Evolutionary conservation across 257 asterid genomes (phyloP).

Genomic region (Thymus quinquecostatus): DNA sequence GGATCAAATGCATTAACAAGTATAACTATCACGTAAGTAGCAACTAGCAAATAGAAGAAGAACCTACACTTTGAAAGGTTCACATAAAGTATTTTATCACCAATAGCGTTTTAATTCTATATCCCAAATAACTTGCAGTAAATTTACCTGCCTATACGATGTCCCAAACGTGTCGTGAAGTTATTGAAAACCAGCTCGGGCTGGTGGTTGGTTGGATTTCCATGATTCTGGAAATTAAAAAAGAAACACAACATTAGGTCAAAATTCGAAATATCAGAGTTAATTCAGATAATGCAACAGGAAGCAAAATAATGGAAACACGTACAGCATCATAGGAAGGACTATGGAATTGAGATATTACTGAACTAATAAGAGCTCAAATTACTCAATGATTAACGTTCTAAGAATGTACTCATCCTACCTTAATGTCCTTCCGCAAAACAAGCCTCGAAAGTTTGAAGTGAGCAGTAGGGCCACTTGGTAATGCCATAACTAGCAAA

Average conservation of each 20-base stretch:
- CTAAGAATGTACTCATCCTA: conserved; percentile 26
- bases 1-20: neutral
- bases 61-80: neutral
- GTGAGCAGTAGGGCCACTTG: conserved; percentile 97
- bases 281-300: neutral
- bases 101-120: neutral
- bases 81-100: neutral
- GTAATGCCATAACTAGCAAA: conserved; percentile 71
- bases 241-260: conserved; percentile 19
- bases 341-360: neutral
- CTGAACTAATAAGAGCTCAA: neutral
- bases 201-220: conserved; percentile 90
- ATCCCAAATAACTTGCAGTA: conserved; percentile 10
- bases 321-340: neutral
- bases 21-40: neutral
- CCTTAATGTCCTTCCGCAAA: conserved; percentile 90
- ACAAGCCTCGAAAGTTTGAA: conserved; percentile 85
- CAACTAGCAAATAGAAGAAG: conserved; percentile 8
- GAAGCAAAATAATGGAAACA: conserved; percentile 14
- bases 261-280: conserved; percentile 15
- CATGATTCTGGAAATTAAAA: conserved; percentile 67
- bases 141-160: conserved; percentile 85
- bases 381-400: neutral
- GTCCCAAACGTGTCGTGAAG: conserved; percentile 96
- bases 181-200: conserved; percentile 87